These are phyloP conservation scores for Gardenia jasminoides DNA, from an alignment of 257 asterid species.

Conservation along the genomic window DNA sequence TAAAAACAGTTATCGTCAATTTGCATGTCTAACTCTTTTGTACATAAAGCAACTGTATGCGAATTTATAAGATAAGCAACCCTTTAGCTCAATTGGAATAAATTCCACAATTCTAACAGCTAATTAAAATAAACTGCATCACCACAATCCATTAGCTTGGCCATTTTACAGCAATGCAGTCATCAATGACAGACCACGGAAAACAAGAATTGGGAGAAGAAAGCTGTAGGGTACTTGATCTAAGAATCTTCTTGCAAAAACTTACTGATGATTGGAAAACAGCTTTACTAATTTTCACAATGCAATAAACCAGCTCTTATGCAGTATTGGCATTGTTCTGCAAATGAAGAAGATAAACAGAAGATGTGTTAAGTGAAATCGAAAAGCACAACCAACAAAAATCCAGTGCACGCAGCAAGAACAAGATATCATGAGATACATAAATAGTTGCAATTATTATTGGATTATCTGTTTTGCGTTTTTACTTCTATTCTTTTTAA, in stretches of 20 bases:
- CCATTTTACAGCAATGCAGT: not conserved
- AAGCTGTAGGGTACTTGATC: not conserved
- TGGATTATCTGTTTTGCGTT: not conserved
- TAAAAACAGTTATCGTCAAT: not conserved
- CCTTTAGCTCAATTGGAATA: not conserved
- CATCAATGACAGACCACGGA: not conserved
- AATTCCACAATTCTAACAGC: not conserved
- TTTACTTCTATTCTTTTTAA: not conserved
- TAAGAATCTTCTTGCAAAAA: not conserved
- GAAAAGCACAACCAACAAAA: constrained; percentile 7
- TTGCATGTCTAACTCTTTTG: not conserved
- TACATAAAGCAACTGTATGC: not conserved
- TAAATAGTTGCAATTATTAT: not conserved
- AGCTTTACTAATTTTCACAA: constrained; percentile 9
- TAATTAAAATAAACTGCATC: not conserved
- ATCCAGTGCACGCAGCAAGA: not conserved
- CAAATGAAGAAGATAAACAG: constrained; percentile 18
- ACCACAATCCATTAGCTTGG: not conserved
- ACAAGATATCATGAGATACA: not conserved
- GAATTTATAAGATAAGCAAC: not conserved
- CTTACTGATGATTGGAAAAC: constrained; percentile 8
- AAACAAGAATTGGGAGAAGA: not conserved
- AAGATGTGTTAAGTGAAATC: constrained; percentile 17
- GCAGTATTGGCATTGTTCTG: constrained; percentile 48
- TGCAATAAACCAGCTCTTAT: constrained; percentile 24